Conservation (phyloP, 306 rosid genomes). For the Vigna mungo region DNA sequence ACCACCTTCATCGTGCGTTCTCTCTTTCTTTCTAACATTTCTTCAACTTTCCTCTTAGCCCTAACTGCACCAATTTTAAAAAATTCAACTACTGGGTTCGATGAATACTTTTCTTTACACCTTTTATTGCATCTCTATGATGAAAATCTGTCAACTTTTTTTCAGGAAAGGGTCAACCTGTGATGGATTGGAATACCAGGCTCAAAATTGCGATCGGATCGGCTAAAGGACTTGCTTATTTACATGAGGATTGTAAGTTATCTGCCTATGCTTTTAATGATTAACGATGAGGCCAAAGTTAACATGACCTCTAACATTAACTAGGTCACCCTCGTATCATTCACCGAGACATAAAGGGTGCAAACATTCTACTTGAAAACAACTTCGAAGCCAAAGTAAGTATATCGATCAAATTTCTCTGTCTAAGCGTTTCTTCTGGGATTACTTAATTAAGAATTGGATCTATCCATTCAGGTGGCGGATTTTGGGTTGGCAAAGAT, state of each 20-base stretch:
- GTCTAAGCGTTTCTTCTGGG: not conserved
- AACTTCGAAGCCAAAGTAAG: constrained; percentile 86
- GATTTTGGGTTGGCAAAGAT: constrained; percentile 95
- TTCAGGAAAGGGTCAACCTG: constrained; percentile 60
- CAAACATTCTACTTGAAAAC: constrained; percentile 80
- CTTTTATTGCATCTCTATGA: too few relatives aligned
- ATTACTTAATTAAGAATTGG: not conserved
- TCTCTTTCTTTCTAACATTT: not conserved
- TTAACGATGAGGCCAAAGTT: not conserved
- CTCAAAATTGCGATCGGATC: constrained; percentile 78
- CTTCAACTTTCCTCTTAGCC: too few relatives aligned
- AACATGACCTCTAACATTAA: constrained; percentile 18
- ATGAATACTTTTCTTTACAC: too few relatives aligned
- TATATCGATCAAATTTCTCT: constrained; percentile 10
- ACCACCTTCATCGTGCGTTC: constrained; percentile 76
- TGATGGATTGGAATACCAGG: constrained; percentile 74
- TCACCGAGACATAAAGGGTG: constrained; percentile 85
- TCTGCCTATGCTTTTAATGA: not conserved
- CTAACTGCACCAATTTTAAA: too few relatives aligned
- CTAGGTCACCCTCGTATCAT: constrained; percentile 95
- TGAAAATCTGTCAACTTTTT: not conserved
- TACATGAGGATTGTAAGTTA: constrained; percentile 91
- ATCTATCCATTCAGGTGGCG: constrained; percentile 62
- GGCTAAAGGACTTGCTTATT: constrained; percentile 92
- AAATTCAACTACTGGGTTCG: too few relatives aligned